A percentile compares a stretch with the other conserved stretches of the same genome.
phyloP scores from a whole-genome alignment of 2,329 filamentous ascomycete species.

The Stagonosporopsis rhizophila region DNA sequence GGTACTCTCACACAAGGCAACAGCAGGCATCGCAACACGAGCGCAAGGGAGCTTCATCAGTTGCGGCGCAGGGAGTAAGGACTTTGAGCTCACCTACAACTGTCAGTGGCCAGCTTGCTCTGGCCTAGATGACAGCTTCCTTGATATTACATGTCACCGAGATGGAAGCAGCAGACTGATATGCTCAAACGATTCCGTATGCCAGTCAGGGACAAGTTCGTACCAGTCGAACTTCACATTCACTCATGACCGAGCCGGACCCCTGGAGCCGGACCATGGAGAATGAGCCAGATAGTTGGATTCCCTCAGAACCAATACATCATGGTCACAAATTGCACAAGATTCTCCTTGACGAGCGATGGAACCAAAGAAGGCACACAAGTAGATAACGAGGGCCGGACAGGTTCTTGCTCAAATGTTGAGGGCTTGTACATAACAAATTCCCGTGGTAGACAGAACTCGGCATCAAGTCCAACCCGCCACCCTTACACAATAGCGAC shows the following conservation, averaged over 20 bases:
- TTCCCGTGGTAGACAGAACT: background rate
- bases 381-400: slow-evolving; percentile 14
- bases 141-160: slow-evolving; percentile 27
- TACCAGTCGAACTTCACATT: slow-evolving; percentile 37
- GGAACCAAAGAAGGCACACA: slow-evolving; percentile 31
- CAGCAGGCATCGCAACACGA: slow-evolving; percentile 4
- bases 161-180: slow-evolving; percentile 21
- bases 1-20: background rate
- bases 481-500: background rate
- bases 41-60: slow-evolving; percentile 3
- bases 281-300: slow-evolving; percentile 22
- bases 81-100: slow-evolving; percentile 27
- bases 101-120: slow-evolving; percentile 30
- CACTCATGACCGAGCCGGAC: slow-evolving; percentile 29
- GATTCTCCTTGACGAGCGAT: slow-evolving; percentile 30
- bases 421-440: background rate
- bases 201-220: slow-evolving; percentile 21
- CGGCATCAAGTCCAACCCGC: background rate
- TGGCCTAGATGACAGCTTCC: slow-evolving; percentile 24
- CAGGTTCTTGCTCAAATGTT: slow-evolving; percentile 1
- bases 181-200: slow-evolving; percentile 32
- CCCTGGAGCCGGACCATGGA: slow-evolving; percentile 23
- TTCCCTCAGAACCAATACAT: slow-evolving; percentile 32
- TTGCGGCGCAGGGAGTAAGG: background rate
- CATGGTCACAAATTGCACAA: slow-evolving; percentile 22